Evolutionary conservation across 1,139 yeast species (phyloP), one percentile per base, ranked within the genome.

Genomic region (Magnusiomyces magnusii): DNA sequence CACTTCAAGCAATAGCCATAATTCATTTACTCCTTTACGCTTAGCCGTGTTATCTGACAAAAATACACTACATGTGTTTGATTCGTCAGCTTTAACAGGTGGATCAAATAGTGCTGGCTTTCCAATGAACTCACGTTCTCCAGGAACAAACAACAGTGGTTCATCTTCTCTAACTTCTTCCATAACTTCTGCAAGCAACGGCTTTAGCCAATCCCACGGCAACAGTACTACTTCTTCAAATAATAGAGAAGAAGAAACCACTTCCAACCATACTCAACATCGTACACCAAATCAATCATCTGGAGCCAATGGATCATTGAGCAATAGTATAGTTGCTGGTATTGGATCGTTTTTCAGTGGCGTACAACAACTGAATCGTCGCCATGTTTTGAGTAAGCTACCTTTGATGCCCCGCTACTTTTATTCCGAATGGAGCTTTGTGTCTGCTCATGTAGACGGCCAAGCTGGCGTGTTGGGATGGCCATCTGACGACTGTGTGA

Each of bases 21-120:
- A 41, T 3, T 49, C 19, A 2, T n/a, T n/a, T 3, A 23, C 36
- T 25, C 55, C 55, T 3, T 25, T 52, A 23, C 82, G 84, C 65
- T 75, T 93, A 57, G 97, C 97, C 0, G 92, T 90, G 2, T 76
- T 93, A 42, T 86, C 96, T 17, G 97, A 90, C 72, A 93, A 93
- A 70, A 86, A 83, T 65, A 93, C 98, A 0, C 74, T 93, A 59
- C 99, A 93, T 73, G 81, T 93, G 3, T 93, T 84, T 73, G 87
- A 85, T 67, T 67, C 74, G 13, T 62, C 69, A 7, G 64, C 65
- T 5, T 74, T 85, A 41, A 49, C 23, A 39, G 55, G 55, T 25
- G 39, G 21, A 7, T 34, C 54, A 15, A 50, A 27, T 13, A 19
- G 39, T 10, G 41, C 36, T 17, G 41, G 39, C 13, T 9, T 28